Conservation (phyloP, 2,329 filamentous ascomycete species). For the Aspergillus arachidicola region DNA sequence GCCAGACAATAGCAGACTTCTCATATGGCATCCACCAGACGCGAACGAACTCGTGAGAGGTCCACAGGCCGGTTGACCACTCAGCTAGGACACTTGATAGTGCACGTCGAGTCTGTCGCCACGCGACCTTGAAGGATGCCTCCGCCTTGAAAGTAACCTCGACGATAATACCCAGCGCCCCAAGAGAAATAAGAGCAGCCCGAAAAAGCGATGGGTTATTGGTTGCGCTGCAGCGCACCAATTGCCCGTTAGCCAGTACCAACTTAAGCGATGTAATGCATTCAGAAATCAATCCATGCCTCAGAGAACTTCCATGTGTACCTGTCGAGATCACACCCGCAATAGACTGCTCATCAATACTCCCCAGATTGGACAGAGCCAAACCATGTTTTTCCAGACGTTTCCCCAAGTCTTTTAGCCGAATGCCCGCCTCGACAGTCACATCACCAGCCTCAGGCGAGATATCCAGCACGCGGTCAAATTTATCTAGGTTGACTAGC, state of each 20-base stretch:
- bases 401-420: constrained; percentile 72
- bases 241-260: constrained; percentile 77
- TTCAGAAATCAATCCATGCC: constrained; percentile 82
- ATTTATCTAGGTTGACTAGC: constrained; percentile 90
- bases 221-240: constrained; percentile 67
- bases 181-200: constrained; percentile 82
- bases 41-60: constrained; percentile 80
- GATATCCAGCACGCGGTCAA: constrained; percentile 71
- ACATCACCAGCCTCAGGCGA: constrained; percentile 68
- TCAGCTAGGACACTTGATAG: constrained; percentile 68
- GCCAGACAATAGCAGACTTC: constrained; percentile 84
- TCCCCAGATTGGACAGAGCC: constrained; percentile 88
- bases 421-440: constrained; percentile 84
- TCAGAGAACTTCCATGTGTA: constrained; percentile 85
- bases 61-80: constrained; percentile 80
- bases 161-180: constrained; percentile 85
- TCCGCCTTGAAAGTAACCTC: constrained; percentile 85
- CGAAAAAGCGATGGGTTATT: constrained; percentile 80
- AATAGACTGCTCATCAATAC: constrained; percentile 92
- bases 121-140: constrained; percentile 79
- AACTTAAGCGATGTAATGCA: constrained; percentile 74
- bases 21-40: constrained; percentile 99
- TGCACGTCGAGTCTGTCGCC: constrained; percentile 77
- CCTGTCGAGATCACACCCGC: constrained; percentile 90
- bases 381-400: constrained; percentile 74